Percentiles rank a stretch among this genome's conserved stretches.
phyloP scores from a whole-genome alignment of 331 rosid genomes.

The Acacia concinna region DNA sequence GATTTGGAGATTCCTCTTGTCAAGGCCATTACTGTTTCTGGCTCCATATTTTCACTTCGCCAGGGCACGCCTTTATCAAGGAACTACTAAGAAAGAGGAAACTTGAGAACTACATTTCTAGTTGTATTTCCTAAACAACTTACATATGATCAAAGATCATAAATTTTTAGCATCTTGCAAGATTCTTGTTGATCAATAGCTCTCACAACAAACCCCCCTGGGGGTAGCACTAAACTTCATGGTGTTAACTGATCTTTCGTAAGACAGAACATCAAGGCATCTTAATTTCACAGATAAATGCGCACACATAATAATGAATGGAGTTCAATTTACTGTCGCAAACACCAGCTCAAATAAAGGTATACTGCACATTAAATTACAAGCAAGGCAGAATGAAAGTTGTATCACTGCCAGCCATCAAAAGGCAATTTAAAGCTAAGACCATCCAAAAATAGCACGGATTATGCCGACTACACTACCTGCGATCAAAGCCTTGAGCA shows the following conservation, averaged over 20 bases:
- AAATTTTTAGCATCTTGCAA: slow-evolving; percentile 37
- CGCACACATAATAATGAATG: background rate
- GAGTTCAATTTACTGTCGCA: background rate
- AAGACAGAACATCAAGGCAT: background rate
- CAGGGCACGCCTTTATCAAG: slow-evolving; percentile 63
- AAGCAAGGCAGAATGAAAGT: slow-evolving; percentile 19
- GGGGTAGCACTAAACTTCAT: background rate
- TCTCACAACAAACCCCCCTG: background rate
- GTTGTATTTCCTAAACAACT: slow-evolving; percentile 51
- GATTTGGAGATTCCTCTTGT: slow-evolving; percentile 54
- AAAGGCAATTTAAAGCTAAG: slow-evolving; percentile 39
- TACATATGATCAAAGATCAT: slow-evolving; percentile 45
- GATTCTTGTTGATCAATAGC: slow-evolving; percentile 24
- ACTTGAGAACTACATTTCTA: slow-evolving; percentile 40
- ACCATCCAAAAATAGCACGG: slow-evolving; percentile 71
- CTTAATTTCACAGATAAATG: background rate
- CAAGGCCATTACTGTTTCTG: slow-evolving; percentile 74
- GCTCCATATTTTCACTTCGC: slow-evolving; percentile 46
- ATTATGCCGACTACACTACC: slow-evolving; percentile 56
- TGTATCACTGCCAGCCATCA: background rate
- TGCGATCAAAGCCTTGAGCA: slow-evolving; percentile 73
- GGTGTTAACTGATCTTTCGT: background rate
- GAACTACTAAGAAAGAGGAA: slow-evolving; percentile 37
- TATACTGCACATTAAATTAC: slow-evolving; percentile 7
- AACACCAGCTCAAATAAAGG: background rate